Evolutionary conservation across 2,329 filamentous ascomycete genomes (phyloP).

Genomic region (Penicillium sp.): DNA sequence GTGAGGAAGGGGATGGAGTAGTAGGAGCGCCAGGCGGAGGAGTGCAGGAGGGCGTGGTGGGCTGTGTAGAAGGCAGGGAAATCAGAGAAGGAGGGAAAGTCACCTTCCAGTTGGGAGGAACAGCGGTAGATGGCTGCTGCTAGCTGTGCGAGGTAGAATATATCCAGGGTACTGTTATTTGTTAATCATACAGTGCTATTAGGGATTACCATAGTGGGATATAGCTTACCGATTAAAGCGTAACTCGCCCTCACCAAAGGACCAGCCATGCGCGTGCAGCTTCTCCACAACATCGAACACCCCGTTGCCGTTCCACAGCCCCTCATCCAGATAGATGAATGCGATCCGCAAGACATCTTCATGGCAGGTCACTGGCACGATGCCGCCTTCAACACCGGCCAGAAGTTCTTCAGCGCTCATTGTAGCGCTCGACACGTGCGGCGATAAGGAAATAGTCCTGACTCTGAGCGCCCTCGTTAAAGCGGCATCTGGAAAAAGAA

Average conservation of each 20-base stretch:
- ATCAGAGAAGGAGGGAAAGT: slow-evolving; percentile 14
- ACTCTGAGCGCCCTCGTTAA: too few species aligned
- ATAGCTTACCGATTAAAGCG: slow-evolving; percentile 21
- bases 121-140: slow-evolving; percentile 21
- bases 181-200: slow-evolving; percentile 7
- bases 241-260: slow-evolving; percentile 22
- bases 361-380: slow-evolving; percentile 17
- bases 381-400: slow-evolving; percentile 14
- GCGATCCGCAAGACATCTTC: slow-evolving; percentile 20
- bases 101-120: slow-evolving; percentile 8
- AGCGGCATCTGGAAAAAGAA: too few species aligned
- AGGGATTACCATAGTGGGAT: too few species aligned
- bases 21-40: slow-evolving; percentile 11
- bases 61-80: slow-evolving; percentile 18
- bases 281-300: slow-evolving; percentile 21
- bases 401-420: slow-evolving; percentile 19
- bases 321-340: slow-evolving; percentile 21
- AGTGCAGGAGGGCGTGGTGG: slow-evolving; percentile 15
- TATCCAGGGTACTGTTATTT: slow-evolving; percentile 20
- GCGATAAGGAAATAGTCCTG: too few species aligned
- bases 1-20: slow-evolving; percentile 14
- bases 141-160: slow-evolving; percentile 23
- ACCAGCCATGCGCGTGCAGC: slow-evolving; percentile 20
- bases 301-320: slow-evolving; percentile 14
- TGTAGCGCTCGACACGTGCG: too few species aligned